Evolutionary conservation across 202 grass and related monocot genomes (phyloP).

Genomic region (Panicum hallii): DNA sequence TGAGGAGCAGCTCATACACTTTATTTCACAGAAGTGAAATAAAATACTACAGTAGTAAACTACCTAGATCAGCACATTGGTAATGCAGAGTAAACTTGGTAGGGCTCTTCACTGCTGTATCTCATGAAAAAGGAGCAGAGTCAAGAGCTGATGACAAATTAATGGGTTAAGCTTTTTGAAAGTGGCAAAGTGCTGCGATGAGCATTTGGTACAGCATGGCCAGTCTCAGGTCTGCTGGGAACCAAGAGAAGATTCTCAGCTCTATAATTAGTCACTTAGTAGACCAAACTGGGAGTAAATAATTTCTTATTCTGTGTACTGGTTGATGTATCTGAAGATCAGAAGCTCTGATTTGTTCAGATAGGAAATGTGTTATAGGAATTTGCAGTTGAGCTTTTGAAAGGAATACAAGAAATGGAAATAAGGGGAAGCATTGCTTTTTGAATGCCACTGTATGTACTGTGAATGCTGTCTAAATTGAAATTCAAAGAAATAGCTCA

Average conservation of each 20-base stretch:
- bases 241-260: constrained; percentile 5
- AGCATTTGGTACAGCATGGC: constrained; percentile 24
- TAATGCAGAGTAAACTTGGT: constrained; percentile 30
- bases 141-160: neutral
- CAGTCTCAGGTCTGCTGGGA: neutral
- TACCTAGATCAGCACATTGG: constrained; percentile 23
- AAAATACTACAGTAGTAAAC: neutral
- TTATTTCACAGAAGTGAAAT: neutral
- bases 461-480: constrained; percentile 14
- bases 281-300: neutral
- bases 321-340: neutral
- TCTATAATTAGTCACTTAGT: constrained; percentile 23
- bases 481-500: constrained; percentile 35
- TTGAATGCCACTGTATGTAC: constrained; percentile 23
- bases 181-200: neutral
- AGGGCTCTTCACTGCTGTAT: constrained; percentile 26
- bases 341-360: constrained; percentile 10
- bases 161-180: constrained; percentile 7
- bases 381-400: constrained; percentile 23
- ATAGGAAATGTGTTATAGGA: constrained; percentile 29
- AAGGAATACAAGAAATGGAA: constrained; percentile 27
- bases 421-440: constrained; percentile 12
- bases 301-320: constrained; percentile 17
- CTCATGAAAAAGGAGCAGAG: constrained; percentile 22
- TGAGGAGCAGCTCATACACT: constrained; percentile 20